These are phyloP conservation scores for Trypanosomatidae sp. DNA, from an alignment of 208 protist species.

Conservation along the genomic window DNA sequence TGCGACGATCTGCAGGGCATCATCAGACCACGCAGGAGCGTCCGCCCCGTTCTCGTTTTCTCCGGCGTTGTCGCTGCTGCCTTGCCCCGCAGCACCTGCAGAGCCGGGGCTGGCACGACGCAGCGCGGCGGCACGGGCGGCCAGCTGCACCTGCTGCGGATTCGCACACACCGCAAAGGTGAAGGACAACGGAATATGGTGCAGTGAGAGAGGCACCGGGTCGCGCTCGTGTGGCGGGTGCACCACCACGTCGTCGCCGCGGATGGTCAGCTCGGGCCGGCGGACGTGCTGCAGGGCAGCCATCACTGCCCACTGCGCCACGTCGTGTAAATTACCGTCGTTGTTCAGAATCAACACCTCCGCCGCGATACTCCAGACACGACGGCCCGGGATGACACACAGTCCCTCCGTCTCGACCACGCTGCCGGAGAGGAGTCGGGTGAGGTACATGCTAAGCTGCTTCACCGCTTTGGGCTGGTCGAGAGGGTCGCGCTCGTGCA, in stretches of 20 bases:
- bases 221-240: constrained; percentile 93
- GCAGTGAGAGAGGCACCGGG: constrained; percentile 93
- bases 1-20: constrained; percentile 59
- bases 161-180: constrained; percentile 76
- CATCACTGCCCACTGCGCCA: constrained; percentile 84
- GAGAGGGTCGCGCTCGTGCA: constrained; percentile 71
- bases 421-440: constrained; percentile 82
- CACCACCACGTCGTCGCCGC: constrained; percentile 76
- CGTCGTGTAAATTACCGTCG: constrained; percentile 94
- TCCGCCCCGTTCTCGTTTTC: not conserved
- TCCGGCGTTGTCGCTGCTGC: not conserved
- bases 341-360: constrained; percentile 94
- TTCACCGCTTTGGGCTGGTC: constrained; percentile 30
- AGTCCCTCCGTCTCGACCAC: constrained; percentile 96
- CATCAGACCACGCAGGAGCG: too few relatives aligned
- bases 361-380: constrained; percentile 89
- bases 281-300: constrained; percentile 91
- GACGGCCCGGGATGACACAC: constrained; percentile 94
- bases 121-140: constrained; percentile 29
- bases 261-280: constrained; percentile 93
- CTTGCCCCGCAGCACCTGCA: too few relatives aligned
- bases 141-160: constrained; percentile 36
- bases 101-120: too few relatives aligned
- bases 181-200: constrained; percentile 92
- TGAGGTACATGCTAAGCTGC: constrained; percentile 83